Base-by-base conservation (phyloP, 345 rosid species). In the Bruguiera gymnorhiza region DNA sequence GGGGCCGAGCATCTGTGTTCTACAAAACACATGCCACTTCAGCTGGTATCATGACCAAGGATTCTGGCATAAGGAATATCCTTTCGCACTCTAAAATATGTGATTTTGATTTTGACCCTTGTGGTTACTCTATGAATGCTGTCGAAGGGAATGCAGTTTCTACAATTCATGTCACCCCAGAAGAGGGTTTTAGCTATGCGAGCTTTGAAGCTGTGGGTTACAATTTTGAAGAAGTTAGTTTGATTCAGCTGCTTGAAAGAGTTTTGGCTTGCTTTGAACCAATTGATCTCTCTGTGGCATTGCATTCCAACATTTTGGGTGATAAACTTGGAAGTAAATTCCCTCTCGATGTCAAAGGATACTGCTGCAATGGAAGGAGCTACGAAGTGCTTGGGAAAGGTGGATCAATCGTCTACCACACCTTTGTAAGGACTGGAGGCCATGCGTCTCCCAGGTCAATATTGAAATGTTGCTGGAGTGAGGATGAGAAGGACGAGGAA, bases 111-210 rank as follows among this genome's bases (percentile, higher is more conserved):
- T 89, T 92, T 54, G 90, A 88, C 4, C 94, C 96, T 1, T 92
- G 96, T 27, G 96, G 97, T 20, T 92, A 92, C 37, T 92, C 93
- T 15, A 92, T 88, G 92, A 92, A 92, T 72, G 76, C 89, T 1
- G 66, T 92, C 4, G 94, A 92, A 86, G 86, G 79, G n/a, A 74
- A 66, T 78, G 89, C 93, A 8, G 67, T 89, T 23, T 92, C 93
- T 3, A 92, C 97, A 13, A 86, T 92, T 73, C 96, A 92, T 48
- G 82, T 92, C 6, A 89, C 94, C 0, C 96, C 94, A 0, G 96
- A 89, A 72, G 96, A 89, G 1, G 87, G 93, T 13, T 86, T 86
- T 73, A 92, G 94, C 48, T 92, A 89, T 68, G 97, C 96, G 7
- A 89, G 97, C 82, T 92, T 92, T 65, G 96, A 92, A 78, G 75